A percentile compares a stretch with the other conserved stretches of the same genome.
phyloP scores from a whole-genome alignment of 2,329 filamentous ascomycete genomes.

The Cytospora paraplurivora region DNA sequence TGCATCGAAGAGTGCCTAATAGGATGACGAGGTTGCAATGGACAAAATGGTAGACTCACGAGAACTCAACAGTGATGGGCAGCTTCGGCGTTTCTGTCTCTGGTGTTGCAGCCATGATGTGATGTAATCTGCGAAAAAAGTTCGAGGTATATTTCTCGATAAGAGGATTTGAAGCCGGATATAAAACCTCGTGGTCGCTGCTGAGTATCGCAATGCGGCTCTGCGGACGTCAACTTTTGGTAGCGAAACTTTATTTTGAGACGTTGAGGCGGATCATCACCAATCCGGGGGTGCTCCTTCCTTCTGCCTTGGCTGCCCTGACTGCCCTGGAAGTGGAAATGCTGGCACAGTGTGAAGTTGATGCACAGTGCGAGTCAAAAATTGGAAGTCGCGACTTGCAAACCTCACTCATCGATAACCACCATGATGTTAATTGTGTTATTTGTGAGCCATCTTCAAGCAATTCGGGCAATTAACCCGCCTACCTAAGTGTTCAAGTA shows the following conservation, averaged over 20 bases:
- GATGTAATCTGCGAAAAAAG: not conserved
- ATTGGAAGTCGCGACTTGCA: slow-evolving; percentile 18
- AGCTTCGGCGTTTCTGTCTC: slow-evolving; percentile 39
- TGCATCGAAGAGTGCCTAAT: not conserved
- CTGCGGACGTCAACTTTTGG: slow-evolving; percentile 22
- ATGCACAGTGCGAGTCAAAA: slow-evolving; percentile 24
- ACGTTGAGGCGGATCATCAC: slow-evolving; percentile 4
- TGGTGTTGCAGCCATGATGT: slow-evolving; percentile 18
- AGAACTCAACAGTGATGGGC: slow-evolving; percentile 60
- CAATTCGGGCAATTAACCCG: too few relatives aligned
- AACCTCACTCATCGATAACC: slow-evolving; percentile 8
- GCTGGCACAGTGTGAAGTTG: slow-evolving; percentile 18
- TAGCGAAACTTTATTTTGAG: slow-evolving; percentile 23
- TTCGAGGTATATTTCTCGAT: not conserved
- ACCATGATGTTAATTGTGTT: not conserved
- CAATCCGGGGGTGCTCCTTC: not conserved
- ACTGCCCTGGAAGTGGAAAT: not conserved
- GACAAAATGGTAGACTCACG: slow-evolving; percentile 46
- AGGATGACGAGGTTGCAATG: not conserved
- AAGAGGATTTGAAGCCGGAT: not conserved
- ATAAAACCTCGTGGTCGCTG: not conserved
- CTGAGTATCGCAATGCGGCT: slow-evolving; percentile 18
- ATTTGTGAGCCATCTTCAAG: not conserved
- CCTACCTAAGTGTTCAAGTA: too few relatives aligned
- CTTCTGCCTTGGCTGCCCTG: too few relatives aligned